phyloP scores from a whole-genome alignment of 345 rosid species.

The Citrus cavaleriei region DNA sequence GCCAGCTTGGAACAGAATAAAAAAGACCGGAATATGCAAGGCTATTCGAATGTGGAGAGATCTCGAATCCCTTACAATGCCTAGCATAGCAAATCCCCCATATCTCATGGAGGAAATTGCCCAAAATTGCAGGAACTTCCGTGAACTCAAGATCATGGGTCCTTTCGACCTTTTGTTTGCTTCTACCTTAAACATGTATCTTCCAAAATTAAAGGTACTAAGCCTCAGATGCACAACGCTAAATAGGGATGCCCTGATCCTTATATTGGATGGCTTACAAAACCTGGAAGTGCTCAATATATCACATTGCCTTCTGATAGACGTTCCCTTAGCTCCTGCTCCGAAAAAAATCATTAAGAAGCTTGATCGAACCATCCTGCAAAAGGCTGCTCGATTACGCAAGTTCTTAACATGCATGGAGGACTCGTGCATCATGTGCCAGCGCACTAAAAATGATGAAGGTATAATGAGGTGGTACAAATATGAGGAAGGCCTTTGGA shows the following conservation, averaged over 20 bases:
- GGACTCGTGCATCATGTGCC: constrained; percentile 64
- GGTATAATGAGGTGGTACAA: constrained; percentile 87
- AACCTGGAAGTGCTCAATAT: constrained; percentile 73
- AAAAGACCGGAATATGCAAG: constrained; percentile 62
- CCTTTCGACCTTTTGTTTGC: constrained; percentile 59
- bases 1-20: constrained; percentile 90
- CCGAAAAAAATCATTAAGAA: constrained; percentile 35
- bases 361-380: constrained; percentile 44
- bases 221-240: constrained; percentile 74
- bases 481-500: constrained; percentile 84
- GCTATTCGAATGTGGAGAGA: constrained; percentile 67
- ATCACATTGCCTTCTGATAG: constrained; percentile 70
- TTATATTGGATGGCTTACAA: constrained; percentile 50
- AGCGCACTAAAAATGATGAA: constrained; percentile 58
- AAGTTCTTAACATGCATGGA: constrained; percentile 64
- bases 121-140: constrained; percentile 54
- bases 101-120: constrained; percentile 70
- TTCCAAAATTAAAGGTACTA: constrained; percentile 51
- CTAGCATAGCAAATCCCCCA: constrained; percentile 65
- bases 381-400: constrained; percentile 51
- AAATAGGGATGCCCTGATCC: constrained; percentile 52
- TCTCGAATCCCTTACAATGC: constrained; percentile 91
- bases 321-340: constrained; percentile 35
- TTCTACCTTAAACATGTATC: constrained; percentile 27
- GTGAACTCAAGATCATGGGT: constrained; percentile 82